These are phyloP conservation scores for Blepharisma stoltei DNA, from an alignment of 73 alveolate species.

Conservation along the genomic window DNA sequence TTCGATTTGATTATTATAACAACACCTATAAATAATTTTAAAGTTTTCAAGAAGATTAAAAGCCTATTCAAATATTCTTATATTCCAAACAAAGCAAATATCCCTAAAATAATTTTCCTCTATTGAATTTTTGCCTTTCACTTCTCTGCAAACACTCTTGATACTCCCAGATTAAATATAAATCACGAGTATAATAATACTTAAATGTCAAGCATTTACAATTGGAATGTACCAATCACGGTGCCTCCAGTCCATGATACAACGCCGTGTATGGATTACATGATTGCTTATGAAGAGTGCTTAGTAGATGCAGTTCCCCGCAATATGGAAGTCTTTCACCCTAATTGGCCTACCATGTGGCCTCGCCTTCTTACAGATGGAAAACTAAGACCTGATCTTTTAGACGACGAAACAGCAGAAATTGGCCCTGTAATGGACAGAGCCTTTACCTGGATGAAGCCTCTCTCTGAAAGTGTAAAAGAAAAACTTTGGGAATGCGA, in stretches of 20 bases:
- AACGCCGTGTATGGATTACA: constrained; percentile 68
- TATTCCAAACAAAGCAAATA: no score
- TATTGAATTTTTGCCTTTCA: no score
- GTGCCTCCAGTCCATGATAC: constrained; percentile 52
- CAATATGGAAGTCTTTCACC: constrained; percentile 50
- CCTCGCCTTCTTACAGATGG: constrained; percentile 63
- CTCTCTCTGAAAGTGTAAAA: not conserved
- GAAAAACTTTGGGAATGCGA: constrained; percentile 75
- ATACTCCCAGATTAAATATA: not conserved
- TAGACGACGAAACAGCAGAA: constrained; percentile 24
- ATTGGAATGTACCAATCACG: constrained; percentile 38
- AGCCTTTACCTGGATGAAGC: not conserved
- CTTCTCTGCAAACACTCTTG: no score
- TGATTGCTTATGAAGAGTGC: constrained; percentile 88
- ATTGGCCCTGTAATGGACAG: constrained; percentile 18
- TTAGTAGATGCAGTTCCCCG: constrained; percentile 64
- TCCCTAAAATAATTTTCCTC: no score
- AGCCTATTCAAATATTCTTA: no score
- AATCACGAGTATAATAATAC: not conserved
- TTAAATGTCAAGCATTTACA: constrained; percentile 24
- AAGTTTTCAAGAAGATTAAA: no score
- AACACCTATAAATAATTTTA: no score
- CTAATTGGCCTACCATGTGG: constrained; percentile 63
- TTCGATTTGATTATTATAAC: no score
- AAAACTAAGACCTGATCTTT: constrained; percentile 36